Conservation (phyloP, 371 early-diverging fungal species). For the Mortierella sp. region DNA sequence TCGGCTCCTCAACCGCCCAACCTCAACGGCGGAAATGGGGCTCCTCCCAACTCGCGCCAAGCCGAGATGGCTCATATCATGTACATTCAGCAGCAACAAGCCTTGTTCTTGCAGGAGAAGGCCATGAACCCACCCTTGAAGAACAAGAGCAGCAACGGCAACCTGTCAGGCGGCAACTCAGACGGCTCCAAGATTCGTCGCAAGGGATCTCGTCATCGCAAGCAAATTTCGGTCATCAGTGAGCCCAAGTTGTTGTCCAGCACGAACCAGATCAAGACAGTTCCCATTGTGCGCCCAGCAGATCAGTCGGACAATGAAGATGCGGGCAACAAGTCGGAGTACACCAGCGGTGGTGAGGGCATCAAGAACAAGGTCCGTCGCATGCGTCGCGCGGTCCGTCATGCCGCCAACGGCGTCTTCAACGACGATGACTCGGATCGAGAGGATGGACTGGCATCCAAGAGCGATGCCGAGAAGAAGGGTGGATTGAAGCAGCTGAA, state of each 20-base stretch:
- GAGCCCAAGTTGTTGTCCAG: conserved; percentile 52
- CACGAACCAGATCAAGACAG: conserved; percentile 54
- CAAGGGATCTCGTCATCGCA: conserved; percentile 49
- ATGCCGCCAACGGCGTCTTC: conserved; percentile 46
- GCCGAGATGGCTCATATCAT: conserved; percentile 53
- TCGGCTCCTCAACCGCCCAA: conserved; percentile 49
- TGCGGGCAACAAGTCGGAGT: conserved; percentile 46
- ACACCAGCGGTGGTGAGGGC: conserved; percentile 57
- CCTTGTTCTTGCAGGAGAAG: conserved; percentile 53
- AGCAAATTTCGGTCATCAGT: conserved; percentile 54
- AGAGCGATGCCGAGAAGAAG: conserved; percentile 57
- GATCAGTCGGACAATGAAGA: conserved; percentile 57
- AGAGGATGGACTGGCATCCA: conserved; percentile 47
- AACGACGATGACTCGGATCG: conserved; percentile 56
- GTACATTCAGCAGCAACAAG: conserved; percentile 59
- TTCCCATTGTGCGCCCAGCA: conserved; percentile 56
- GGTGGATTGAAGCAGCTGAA: conserved; percentile 55
- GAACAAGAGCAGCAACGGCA: conserved; percentile 49
- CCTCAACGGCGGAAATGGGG: conserved; percentile 13
- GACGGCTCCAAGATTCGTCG: conserved; percentile 44
- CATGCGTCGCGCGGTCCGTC: conserved; percentile 50
- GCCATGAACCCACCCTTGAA: conserved; percentile 55
- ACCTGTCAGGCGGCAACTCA: conserved; percentile 37
- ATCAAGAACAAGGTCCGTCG: conserved; percentile 54
- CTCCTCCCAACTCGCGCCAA: conserved; percentile 47